Conservation (phyloP, 495 filamentous ascomycete species). For the Aspergillus biplanus region DNA sequence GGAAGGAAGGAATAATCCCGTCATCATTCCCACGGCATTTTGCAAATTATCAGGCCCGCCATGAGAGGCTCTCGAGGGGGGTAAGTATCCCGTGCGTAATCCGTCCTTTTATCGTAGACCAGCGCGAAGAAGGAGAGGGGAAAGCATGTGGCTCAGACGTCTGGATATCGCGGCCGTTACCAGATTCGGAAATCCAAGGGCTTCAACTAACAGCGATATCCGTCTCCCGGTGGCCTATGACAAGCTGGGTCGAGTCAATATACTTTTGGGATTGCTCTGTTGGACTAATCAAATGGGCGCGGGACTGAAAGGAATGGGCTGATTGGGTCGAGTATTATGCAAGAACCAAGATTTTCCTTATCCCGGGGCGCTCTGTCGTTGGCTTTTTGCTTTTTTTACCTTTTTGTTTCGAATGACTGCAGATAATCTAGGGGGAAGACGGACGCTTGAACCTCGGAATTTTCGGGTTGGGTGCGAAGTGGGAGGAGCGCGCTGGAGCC, state of each 20-base stretch:
- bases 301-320: conserved; percentile 11
- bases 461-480: too few relatives aligned
- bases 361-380: neutral
- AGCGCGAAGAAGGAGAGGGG: too few relatives aligned
- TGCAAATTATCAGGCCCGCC: too few relatives aligned
- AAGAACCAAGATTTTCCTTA: conserved; percentile 11
- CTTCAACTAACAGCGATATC: neutral
- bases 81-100: too few relatives aligned
- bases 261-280: conserved; percentile 12
- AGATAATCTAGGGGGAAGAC: neutral
- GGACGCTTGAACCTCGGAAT: too few relatives aligned
- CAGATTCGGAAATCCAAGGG: neutral
- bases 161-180: neutral
- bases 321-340: conserved; percentile 12
- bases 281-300: conserved; percentile 17
- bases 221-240: conserved; percentile 7
- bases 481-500: too few relatives aligned
- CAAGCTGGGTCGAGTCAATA: conserved; percentile 1
- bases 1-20: too few relatives aligned
- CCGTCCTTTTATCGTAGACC: too few relatives aligned
- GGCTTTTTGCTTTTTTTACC: neutral
- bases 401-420: neutral
- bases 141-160: conserved; percentile 8
- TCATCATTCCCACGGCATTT: too few relatives aligned
- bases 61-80: too few relatives aligned